Evolutionary conservation across 768 basidiomycete genomes (phyloP).

Genomic region (Boletus fagicola): DNA sequence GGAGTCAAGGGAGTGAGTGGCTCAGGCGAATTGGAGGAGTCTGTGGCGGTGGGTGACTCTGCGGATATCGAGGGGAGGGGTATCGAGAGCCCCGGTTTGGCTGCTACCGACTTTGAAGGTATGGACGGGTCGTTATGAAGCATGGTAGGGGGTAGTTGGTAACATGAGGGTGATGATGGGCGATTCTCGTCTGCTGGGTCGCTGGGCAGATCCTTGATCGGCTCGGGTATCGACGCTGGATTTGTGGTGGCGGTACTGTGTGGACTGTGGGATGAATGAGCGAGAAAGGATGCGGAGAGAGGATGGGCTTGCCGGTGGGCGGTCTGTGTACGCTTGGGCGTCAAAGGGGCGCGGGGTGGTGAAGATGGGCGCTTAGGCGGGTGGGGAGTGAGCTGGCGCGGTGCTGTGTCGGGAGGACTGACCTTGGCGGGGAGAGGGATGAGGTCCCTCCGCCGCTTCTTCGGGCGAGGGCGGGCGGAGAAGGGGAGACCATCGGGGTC

Average conservation of each 20-base stretch:
- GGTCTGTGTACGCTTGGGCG: neutral
- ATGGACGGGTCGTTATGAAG: neutral
- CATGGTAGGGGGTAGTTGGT: neutral
- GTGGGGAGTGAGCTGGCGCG: constrained; percentile 1
- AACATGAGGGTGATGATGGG: neutral
- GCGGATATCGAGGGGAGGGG: neutral
- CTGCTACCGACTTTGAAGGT: too few relatives aligned
- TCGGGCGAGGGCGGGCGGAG: constrained; percentile 9
- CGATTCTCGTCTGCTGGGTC: neutral
- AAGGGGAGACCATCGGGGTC: constrained; percentile 31
- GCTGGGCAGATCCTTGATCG: neutral
- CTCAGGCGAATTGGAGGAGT: constrained; percentile 9
- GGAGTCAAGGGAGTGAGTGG: constrained; percentile 24
- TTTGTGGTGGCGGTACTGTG: constrained; percentile 6
- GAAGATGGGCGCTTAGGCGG: constrained; percentile 16
- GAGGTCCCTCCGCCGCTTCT: constrained; percentile 25
- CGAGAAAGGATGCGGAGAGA: neutral
- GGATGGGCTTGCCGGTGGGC: constrained; percentile 1
- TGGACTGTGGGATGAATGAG: constrained; percentile 1
- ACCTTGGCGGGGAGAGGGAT: neutral
- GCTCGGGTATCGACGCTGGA: constrained; percentile 2
- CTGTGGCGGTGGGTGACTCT: neutral
- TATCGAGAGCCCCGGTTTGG: constrained; percentile 2
- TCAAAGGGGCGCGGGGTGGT: constrained; percentile 3
- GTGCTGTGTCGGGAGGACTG: neutral